These are phyloP conservation scores for Datura wrightii DNA, from an alignment of 257 asterid species.

Conservation along the genomic window DNA sequence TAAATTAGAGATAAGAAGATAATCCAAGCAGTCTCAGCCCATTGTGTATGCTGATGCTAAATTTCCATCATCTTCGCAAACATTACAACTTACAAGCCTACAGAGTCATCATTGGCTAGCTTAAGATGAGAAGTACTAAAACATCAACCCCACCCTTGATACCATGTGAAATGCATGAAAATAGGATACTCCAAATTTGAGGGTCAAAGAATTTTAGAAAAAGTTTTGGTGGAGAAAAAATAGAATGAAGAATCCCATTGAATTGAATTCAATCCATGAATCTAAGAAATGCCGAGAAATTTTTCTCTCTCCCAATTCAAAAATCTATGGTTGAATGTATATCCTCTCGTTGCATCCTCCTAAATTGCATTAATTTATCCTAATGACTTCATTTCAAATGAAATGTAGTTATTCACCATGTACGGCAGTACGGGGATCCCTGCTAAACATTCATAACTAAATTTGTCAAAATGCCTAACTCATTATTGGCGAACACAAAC, in stretches of 20 bases:
- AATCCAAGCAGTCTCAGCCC: background rate
- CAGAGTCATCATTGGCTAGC: constrained; percentile 9
- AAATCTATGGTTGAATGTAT: background rate
- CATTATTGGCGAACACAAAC: background rate
- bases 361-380: background rate
- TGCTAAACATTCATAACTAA: too few species aligned
- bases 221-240: background rate
- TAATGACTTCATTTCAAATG: too few species aligned
- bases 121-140: background rate
- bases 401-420: too few species aligned
- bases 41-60: background rate
- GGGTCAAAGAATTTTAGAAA: background rate
- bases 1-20: background rate
- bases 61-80: constrained; percentile 23
- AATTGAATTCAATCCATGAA: background rate
- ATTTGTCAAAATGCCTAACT: background rate
- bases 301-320: background rate
- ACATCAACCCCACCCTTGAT: background rate
- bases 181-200: background rate
- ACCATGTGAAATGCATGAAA: background rate
- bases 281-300: background rate
- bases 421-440: too few species aligned
- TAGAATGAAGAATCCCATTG: background rate
- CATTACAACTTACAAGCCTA: constrained; percentile 32
- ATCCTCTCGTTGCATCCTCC: background rate